Conservation (phyloP, 306 rosid species). For the Quercus gilva region DNA sequence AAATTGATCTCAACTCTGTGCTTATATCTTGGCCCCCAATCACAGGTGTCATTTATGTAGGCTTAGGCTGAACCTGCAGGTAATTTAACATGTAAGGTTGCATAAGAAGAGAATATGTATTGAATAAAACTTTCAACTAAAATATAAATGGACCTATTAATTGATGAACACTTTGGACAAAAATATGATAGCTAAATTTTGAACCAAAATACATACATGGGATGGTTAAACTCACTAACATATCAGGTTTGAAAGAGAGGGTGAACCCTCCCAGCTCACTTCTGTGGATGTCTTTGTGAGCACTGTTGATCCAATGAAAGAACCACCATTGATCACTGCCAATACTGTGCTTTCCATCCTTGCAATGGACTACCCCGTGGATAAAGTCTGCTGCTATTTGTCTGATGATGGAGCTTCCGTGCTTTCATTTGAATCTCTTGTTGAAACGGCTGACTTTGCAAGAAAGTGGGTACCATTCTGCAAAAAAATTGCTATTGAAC, state of each 20-base stretch:
- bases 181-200: too few relatives aligned
- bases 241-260: conserved; percentile 83
- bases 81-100: too few relatives aligned
- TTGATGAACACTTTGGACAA: neutral
- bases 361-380: conserved; percentile 95
- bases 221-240: conserved; percentile 21
- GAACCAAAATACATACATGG: conserved; percentile 8
- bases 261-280: conserved; percentile 79
- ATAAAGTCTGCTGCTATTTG: conserved; percentile 91
- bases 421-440: conserved; percentile 90
- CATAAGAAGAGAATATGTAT: neutral
- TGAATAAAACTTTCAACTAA: too few relatives aligned
- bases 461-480: conserved; percentile 96
- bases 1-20: neutral
- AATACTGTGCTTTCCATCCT: conserved; percentile 98
- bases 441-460: conserved; percentile 93
- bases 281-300: conserved; percentile 99
- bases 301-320: conserved; percentile 96
- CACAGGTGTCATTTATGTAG: neutral
- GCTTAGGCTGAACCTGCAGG: neutral
- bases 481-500: conserved; percentile 78
- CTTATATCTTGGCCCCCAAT: neutral
- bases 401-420: conserved; percentile 99
- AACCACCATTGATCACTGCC: conserved; percentile 93
- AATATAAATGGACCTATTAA: neutral